Evolutionary conservation across 2,329 filamentous ascomycete genomes (phyloP).

Genomic region (Clonostachys sp.): DNA sequence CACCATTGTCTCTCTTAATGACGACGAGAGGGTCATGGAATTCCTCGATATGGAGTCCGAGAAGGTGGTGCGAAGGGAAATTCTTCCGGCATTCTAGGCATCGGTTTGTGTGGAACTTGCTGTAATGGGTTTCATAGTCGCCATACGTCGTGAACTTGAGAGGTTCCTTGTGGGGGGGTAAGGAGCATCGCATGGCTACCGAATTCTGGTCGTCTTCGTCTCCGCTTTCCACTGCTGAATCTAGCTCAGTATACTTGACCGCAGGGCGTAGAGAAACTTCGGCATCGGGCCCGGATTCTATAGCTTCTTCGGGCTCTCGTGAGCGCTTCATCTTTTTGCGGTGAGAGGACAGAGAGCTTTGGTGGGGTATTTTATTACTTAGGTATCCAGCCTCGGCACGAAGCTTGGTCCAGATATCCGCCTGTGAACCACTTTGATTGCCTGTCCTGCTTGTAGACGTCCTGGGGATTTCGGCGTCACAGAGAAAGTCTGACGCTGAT

Average conservation of each 20-base stretch:
- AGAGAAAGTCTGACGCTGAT: no score
- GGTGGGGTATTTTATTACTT: not conserved
- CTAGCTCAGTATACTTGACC: constrained; percentile 58
- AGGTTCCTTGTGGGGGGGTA: constrained; percentile 73
- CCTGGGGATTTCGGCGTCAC: no score
- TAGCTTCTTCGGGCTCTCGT: constrained; percentile 51
- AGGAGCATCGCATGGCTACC: constrained; percentile 68
- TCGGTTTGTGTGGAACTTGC: constrained; percentile 73
- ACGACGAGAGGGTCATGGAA: constrained; percentile 79
- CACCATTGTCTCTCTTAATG: constrained; percentile 70
- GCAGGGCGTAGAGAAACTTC: constrained; percentile 11
- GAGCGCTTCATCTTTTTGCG: constrained; percentile 53
- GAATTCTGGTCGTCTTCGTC: constrained; percentile 19
- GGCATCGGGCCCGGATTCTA: constrained; percentile 19
- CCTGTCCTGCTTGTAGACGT: no score
- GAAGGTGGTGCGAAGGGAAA: constrained; percentile 77
- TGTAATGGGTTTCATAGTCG: constrained; percentile 86
- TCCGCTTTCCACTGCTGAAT: constrained; percentile 28
- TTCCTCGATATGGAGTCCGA: constrained; percentile 84
- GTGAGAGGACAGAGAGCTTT: not conserved
- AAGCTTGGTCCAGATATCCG: no score
- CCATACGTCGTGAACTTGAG: constrained; percentile 69
- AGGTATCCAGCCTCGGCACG: no score
- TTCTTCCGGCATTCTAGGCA: constrained; percentile 84
- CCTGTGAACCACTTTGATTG: no score